Evolutionary conservation across 2,329 filamentous ascomycete genomes (phyloP).

Genomic region (Amylocarpus encephaloides): DNA sequence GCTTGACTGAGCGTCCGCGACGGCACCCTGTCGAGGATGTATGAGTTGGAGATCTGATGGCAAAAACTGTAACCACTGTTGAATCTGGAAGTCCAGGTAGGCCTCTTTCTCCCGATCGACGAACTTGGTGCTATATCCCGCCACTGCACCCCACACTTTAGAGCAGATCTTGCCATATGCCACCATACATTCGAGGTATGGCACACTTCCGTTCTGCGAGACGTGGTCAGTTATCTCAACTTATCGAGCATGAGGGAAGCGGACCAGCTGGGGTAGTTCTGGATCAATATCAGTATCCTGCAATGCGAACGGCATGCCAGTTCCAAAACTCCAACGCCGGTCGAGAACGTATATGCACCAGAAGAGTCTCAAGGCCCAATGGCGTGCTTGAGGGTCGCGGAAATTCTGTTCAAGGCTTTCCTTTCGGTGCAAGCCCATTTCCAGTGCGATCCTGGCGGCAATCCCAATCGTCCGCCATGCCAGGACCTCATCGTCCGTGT

Average conservation of each 20-base stretch:
- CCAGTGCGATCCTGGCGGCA: constrained; percentile 70
- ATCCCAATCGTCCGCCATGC: constrained; percentile 85
- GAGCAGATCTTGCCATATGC: no score
- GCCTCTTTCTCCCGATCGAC: no score
- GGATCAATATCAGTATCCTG: constrained; percentile 83
- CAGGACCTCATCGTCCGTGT: constrained; percentile 77
- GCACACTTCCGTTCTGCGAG: constrained; percentile 31
- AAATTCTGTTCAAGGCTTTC: no score
- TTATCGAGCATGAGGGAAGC: constrained; percentile 23
- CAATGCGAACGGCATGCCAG: constrained; percentile 77
- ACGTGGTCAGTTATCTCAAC: constrained; percentile 10
- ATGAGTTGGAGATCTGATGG: constrained; percentile 43
- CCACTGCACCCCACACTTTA: no score
- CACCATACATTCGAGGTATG: no score
- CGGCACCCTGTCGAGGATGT: no score
- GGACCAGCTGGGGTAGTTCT: constrained; percentile 70
- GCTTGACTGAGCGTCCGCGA: no score
- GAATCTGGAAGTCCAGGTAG: no score
- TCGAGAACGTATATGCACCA: constrained; percentile 86
- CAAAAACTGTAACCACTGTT: no score
- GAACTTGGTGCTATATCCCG: no score
- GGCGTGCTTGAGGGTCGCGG: constrained; percentile 54
- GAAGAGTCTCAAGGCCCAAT: constrained; percentile 71
- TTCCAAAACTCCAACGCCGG: constrained; percentile 82
- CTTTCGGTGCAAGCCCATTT: constrained; percentile 79